Base-by-base conservation (phyloP, 306 rosid genomes). In the Neltuma alba region DNA sequence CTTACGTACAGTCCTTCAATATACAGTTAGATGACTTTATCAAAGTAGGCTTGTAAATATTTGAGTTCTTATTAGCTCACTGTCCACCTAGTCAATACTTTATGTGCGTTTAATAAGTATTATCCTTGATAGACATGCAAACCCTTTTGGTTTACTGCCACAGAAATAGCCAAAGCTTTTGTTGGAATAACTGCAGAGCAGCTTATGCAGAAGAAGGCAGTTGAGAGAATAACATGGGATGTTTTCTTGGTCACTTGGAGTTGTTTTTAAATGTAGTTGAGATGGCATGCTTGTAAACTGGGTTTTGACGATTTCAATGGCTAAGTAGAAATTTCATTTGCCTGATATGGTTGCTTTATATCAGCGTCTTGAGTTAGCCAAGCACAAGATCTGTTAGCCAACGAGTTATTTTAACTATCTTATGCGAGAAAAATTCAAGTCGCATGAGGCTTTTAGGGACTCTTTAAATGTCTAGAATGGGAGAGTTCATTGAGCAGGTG, bases 151-250 rank as follows among this genome's bases (percentile, higher is more conserved):
- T 7, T 5, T 27, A n/a, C 33, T 75, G 42, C 28, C 67, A 38
- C 20, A n/a, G 28, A 75, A 58, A 28, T 79, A n/a, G 28, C 55
- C 30, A 42, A 74, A 66, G 72, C 68, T 38, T 79, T 11, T 72
- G 42, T n/a, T 66, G 72, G n/a, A 37, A 27, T 60, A 15, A 31
- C 38, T 83, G 52, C 20, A 30, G 54, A 3, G 21, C 20, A 45
- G 73, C 62, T 73, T 55, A 44, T 11, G 61, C 72, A 36, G 58
- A 20, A 54, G 58, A 62, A 68, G 70, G 73, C 60, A 37, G 23
- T 27, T 37, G 42, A 27, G 77, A 18, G 47, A 72, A 36, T 73
- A 64, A 36, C 28, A 21, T 34, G 21, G 28, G 40, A 57, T 57
- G 36, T 3, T 66, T 21, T 63, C n/a, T 30, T 54, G 27, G 21